These are phyloP conservation scores for Plantago lanceolata DNA, from an alignment of 305 asterid species.

Conservation along the genomic window DNA sequence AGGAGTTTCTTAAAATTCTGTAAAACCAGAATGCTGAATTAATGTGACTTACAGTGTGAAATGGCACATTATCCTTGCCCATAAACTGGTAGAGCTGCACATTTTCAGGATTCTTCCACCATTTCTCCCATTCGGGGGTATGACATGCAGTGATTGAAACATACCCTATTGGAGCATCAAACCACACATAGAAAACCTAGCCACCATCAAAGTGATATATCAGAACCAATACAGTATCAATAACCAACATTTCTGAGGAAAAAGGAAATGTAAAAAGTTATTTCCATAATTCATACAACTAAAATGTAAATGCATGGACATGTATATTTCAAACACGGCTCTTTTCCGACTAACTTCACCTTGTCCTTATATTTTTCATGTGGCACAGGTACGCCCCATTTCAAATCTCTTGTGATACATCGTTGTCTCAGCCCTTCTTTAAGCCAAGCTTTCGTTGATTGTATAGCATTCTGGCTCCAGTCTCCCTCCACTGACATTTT, in stretches of 20 bases:
- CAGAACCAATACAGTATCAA: background rate
- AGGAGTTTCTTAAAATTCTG: background rate
- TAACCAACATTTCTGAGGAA: background rate
- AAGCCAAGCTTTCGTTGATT: slow-evolving; percentile 74
- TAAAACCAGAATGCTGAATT: background rate
- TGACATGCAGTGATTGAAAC: slow-evolving; percentile 87
- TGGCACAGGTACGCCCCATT: slow-evolving; percentile 98
- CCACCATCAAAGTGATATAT: slow-evolving; percentile 22
- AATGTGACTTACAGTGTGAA: slow-evolving; percentile 71
- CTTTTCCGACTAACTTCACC: slow-evolving; percentile 38
- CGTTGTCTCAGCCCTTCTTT: slow-evolving; percentile 79
- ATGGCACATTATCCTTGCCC: slow-evolving; percentile 98
- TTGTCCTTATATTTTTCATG: slow-evolving; percentile 76
- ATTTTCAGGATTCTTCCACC: slow-evolving; percentile 97
- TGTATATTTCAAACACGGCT: slow-evolving; percentile 17
- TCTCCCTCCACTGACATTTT: slow-evolving; percentile 71
- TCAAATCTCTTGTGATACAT: slow-evolving; percentile 91
- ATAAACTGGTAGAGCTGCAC: slow-evolving; percentile 92
- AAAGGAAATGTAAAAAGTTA: background rate
- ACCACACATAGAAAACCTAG: slow-evolving; percentile 97
- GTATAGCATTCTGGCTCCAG: slow-evolving; percentile 96
- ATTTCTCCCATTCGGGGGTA: slow-evolving; percentile 89
- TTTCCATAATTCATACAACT: slow-evolving; percentile 6
- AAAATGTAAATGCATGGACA: background rate
- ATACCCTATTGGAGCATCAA: slow-evolving; percentile 96